phyloP scores from a whole-genome alignment of 1,284 basidiomycete genomes.

The Sutorius eximius region DNA sequence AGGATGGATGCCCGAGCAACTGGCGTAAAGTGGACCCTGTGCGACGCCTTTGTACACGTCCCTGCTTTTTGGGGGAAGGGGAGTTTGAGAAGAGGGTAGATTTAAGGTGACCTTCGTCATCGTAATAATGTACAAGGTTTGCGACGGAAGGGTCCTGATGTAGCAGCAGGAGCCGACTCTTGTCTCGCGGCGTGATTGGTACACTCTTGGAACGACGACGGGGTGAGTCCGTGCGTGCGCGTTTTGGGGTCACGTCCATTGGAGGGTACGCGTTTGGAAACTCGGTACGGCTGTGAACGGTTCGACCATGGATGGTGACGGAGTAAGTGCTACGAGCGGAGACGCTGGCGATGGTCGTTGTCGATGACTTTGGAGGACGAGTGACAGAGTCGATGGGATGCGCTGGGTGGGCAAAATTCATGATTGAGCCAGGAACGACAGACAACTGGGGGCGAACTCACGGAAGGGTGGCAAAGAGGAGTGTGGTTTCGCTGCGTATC shows the following conservation, averaged over 20 bases:
- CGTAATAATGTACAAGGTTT: constrained; percentile 68
- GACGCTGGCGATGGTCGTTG: constrained; percentile 49
- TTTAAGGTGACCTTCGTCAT: constrained; percentile 64
- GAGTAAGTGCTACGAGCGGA: constrained; percentile 62
- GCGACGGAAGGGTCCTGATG: constrained; percentile 75
- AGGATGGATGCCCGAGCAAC: constrained; percentile 56
- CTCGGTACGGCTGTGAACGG: constrained; percentile 59
- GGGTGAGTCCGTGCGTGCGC: constrained; percentile 26
- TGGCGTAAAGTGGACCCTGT: constrained; percentile 72
- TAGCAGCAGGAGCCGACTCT: constrained; percentile 55
- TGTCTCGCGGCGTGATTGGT: constrained; percentile 45
- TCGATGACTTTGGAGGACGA: constrained; percentile 47
- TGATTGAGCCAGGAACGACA: not conserved
- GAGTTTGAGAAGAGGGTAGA: constrained; percentile 65
- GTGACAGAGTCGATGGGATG: constrained; percentile 64
- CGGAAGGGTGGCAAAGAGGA: constrained; percentile 63
- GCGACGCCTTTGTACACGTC: constrained; percentile 53
- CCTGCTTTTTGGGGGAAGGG: constrained; percentile 41
- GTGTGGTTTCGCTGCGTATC: constrained; percentile 56
- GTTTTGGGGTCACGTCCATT: constrained; percentile 30
- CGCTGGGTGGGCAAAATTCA: constrained; percentile 40
- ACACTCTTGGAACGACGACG: constrained; percentile 36
- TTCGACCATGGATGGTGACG: constrained; percentile 65
- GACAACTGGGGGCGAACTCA: constrained; percentile 39
- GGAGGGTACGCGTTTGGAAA: constrained; percentile 60